phyloP scores from a whole-genome alignment of 129 eudicot genomes.

The Oenanthe sinensis region DNA sequence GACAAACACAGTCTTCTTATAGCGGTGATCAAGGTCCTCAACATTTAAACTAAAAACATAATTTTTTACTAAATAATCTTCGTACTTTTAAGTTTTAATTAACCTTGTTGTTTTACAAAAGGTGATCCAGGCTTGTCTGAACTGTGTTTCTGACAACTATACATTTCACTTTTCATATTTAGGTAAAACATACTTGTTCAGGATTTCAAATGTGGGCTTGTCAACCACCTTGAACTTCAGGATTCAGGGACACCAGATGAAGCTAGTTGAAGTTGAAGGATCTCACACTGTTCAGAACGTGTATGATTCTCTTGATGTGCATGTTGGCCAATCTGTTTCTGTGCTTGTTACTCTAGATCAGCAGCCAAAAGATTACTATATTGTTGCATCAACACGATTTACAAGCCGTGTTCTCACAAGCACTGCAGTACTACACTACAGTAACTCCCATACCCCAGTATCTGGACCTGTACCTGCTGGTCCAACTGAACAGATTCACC shows the following conservation, averaged over 20 bases:
- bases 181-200: slow-evolving; percentile 92
- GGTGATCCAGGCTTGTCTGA: not conserved
- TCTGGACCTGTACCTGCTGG: slow-evolving; percentile 78
- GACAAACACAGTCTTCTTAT: slow-evolving; percentile 52
- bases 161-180: slow-evolving; percentile 11
- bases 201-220: slow-evolving; percentile 87
- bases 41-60: not conserved
- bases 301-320: slow-evolving; percentile 82
- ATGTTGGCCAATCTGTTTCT: slow-evolving; percentile 88
- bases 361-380: slow-evolving; percentile 78
- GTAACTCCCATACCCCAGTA: slow-evolving; percentile 55
- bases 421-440: slow-evolving; percentile 63
- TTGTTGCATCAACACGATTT: slow-evolving; percentile 82
- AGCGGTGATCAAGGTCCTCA: slow-evolving; percentile 66
- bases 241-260: slow-evolving; percentile 83
- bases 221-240: slow-evolving; percentile 80
- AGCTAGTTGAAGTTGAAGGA: slow-evolving; percentile 95
- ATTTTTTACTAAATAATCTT: not conserved
- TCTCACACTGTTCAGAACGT: slow-evolving; percentile 71
- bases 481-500: slow-evolving; percentile 42
- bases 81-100: not conserved
- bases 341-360: slow-evolving; percentile 83
- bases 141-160: not conserved
- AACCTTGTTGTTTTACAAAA: not conserved
- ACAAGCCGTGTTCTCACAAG: slow-evolving; percentile 47